A percentile compares a stretch with the other conserved stretches of the same genome.
phyloP scores from a whole-genome alignment of 371 early-diverging fungal genomes.

The Lichtheimia hyalospora region DNA sequence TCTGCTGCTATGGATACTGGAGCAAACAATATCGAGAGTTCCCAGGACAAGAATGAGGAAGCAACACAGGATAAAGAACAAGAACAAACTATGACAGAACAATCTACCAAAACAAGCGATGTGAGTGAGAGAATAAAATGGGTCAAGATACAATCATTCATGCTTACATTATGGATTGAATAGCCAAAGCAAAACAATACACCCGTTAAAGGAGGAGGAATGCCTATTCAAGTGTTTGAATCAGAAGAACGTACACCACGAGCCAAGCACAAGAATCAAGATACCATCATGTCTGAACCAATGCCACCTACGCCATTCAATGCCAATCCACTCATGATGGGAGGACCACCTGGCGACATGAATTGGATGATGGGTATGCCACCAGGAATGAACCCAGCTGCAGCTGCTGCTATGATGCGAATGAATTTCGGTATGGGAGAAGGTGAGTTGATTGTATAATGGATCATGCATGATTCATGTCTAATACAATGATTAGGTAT shows the following conservation, averaged over 20 bases:
- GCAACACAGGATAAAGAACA: constrained; percentile 4
- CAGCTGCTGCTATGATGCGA: constrained; percentile 27
- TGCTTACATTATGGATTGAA: no score
- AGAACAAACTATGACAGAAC: background rate
- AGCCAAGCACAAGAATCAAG: constrained; percentile 15
- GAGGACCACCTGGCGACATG: constrained; percentile 30
- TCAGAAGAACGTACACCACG: constrained; percentile 29
- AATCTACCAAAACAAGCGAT: no score
- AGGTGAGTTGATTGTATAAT: constrained; percentile 2
- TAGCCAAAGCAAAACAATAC: background rate
- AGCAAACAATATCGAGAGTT: background rate
- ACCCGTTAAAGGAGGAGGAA: constrained; percentile 15
- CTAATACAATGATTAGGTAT: constrained; percentile 3
- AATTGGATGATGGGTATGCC: constrained; percentile 43
- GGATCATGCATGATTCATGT: no score
- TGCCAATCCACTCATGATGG: constrained; percentile 24
- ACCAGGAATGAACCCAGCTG: constrained; percentile 32
- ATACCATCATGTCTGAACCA: constrained; percentile 13
- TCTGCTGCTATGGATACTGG: background rate
- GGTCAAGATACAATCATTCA: no score
- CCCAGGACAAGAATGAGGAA: background rate
- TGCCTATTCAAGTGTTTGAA: constrained; percentile 34
- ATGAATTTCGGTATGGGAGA: constrained; percentile 24
- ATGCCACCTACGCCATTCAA: constrained; percentile 19
- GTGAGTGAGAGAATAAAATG: no score